Conservation (phyloP, 805 yeast genomes). For the Ogataea sp. region DNA sequence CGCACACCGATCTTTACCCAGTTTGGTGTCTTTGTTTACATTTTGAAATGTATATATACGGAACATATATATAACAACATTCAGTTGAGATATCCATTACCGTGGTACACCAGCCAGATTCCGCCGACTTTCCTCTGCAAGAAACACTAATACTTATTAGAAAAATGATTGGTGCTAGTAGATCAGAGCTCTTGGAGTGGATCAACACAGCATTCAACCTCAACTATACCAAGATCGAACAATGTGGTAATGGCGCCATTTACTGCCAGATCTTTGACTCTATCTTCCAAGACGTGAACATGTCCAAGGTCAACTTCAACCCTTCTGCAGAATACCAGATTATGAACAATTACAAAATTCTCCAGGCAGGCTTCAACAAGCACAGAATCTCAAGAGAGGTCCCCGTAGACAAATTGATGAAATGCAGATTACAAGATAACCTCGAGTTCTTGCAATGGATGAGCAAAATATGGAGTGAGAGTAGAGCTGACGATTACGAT, state of each 20-base stretch:
- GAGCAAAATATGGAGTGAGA: slow-evolving; percentile 72
- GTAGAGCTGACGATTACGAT: slow-evolving; percentile 68
- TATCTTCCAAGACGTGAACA: slow-evolving; percentile 74
- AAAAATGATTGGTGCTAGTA: slow-evolving; percentile 57
- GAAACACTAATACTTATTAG: neutral
- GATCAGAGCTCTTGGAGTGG: slow-evolving; percentile 82
- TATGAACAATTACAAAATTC: slow-evolving; percentile 71
- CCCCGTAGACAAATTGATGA: slow-evolving; percentile 74
- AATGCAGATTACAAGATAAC: slow-evolving; percentile 90
- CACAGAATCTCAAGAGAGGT: slow-evolving; percentile 66
- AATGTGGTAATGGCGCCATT: slow-evolving; percentile 93
- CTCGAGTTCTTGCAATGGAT: slow-evolving; percentile 93
- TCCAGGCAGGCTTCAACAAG: slow-evolving; percentile 71
- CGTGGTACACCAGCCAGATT: no score
- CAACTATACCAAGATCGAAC: slow-evolving; percentile 72
- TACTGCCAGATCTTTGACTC: slow-evolving; percentile 90
- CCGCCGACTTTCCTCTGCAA: no score
- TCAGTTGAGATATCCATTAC: no score
- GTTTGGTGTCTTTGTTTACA: no score
- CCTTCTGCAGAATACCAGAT: slow-evolving; percentile 69
- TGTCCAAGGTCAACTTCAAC: slow-evolving; percentile 67
- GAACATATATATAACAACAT: no score
- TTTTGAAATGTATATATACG: no score
- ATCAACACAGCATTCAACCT: slow-evolving; percentile 63
- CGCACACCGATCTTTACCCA: no score